Evolutionary conservation across 2,329 filamentous ascomycete species (phyloP), one percentile per base, ranked within the genome.

Genomic region (Ophiostoma quercus): DNA sequence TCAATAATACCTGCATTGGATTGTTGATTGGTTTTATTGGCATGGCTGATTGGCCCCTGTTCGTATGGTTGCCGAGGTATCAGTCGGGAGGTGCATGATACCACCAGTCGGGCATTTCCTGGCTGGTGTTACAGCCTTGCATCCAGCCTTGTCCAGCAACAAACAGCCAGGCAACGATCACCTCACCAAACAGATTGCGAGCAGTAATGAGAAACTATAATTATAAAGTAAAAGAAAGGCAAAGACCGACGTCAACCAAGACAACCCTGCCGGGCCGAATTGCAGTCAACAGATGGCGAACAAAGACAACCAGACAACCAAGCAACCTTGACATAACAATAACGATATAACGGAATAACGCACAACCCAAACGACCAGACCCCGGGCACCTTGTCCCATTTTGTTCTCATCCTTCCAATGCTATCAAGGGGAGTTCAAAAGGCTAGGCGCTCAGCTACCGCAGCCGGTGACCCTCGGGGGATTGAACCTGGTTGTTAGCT

Each of bases 391-490:
- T 39, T n/a, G 19, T 63, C 32, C 60, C 60, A n/a, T 37, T 63
- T 63, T 63, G 60, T 63, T 63, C 57, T 34, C 14, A 47, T 25
- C 25, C 51, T 57, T 25, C 51, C 51, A 34, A 63, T 41, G 39
- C 8, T 39, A 39, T 41, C 39, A 34, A 9, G 19, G 60, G 29
- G 9, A 22, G 39, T 8, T 63, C 32, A 39, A 37, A 9, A 41
- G 32, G 19, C 3, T 22, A 5, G 62, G 19, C 39, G 22, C 37
- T 47, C 16, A 25, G 22, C 51, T 71, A 71, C n/a, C 70, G 67
- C 34, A 71, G 70, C 29, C 70, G 70, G 25, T 71, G 70, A 16
- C 70, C 67, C 68, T 71, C 70, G 14, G 70, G 32, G 7, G 70
- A 69, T 67, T 67, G 63, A n/a, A 68, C 25, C 67, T 69, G 22